These are phyloP conservation scores for Acacia acuminata DNA, from an alignment of 306 rosid genomes.

Conservation along the genomic window DNA sequence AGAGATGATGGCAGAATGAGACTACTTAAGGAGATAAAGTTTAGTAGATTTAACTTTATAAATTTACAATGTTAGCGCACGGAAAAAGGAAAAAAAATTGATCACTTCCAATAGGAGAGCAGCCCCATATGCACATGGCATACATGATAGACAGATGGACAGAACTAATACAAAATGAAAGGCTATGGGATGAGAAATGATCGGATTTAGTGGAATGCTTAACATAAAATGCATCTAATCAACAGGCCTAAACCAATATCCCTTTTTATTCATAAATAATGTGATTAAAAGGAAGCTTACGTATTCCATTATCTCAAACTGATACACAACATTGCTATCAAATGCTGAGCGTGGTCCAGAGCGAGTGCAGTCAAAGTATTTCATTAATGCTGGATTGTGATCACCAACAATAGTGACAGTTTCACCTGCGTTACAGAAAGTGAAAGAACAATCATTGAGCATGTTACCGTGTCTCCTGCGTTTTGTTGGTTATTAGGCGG, in stretches of 20 bases:
- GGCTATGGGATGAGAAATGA: slow-evolving; percentile 5
- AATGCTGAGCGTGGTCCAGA: slow-evolving; percentile 59
- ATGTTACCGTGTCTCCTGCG: neutral
- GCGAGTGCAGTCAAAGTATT: slow-evolving; percentile 68
- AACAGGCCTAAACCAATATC: slow-evolving; percentile 21
- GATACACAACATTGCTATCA: slow-evolving; percentile 60
- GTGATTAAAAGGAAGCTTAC: slow-evolving; percentile 51
- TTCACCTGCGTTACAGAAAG: slow-evolving; percentile 51
- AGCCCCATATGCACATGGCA: slow-evolving; percentile 15
- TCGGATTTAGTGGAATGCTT: slow-evolving; percentile 3
- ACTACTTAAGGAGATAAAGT: neutral
- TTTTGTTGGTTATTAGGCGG: neutral
- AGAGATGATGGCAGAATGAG: neutral
- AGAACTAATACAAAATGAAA: slow-evolving; percentile 17
- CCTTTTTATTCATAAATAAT: neutral
- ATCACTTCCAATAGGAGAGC: slow-evolving; percentile 7
- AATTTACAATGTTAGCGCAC: neutral
- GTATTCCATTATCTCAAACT: slow-evolving; percentile 96
- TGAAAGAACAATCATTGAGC: neutral
- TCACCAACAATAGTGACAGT: slow-evolving; percentile 74
- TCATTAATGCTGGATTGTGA: slow-evolving; percentile 63
- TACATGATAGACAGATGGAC: slow-evolving; percentile 9
- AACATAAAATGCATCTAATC: neutral
- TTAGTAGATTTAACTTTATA: neutral
- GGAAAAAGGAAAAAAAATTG: neutral